A percentile compares a stretch with the other conserved stretches of the same genome.
Evolutionary conservation across 2,329 filamentous ascomycete genomes (phyloP).

Genomic region (Whalleya microplaca): DNA sequence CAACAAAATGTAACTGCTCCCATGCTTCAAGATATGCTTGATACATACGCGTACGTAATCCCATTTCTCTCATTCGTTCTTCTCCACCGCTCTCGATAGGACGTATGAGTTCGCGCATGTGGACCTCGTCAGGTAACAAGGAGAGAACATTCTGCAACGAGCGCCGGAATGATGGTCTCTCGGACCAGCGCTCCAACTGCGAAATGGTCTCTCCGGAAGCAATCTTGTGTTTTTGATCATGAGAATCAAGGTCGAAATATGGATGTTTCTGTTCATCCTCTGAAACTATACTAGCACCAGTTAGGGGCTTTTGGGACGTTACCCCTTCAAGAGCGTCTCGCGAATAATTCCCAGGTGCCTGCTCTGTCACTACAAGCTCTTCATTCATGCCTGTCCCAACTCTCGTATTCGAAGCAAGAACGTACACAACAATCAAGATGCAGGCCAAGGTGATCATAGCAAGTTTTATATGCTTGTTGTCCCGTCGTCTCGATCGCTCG

Average conservation of each 20-base stretch:
- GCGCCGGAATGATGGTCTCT: conserved; percentile 19
- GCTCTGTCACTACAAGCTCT: not conserved
- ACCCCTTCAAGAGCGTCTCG: not conserved
- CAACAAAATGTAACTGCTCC: conserved; percentile 41
- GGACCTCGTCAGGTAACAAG: conserved; percentile 38
- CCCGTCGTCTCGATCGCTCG: conserved; percentile 10
- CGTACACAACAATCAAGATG: not conserved
- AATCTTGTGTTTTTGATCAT: no score
- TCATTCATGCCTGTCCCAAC: not conserved
- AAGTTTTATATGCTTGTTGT: not conserved
- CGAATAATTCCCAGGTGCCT: not conserved
- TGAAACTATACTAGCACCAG: not conserved
- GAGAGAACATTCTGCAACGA: conserved; percentile 32
- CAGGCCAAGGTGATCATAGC: not conserved
- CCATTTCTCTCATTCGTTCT: conserved; percentile 43
- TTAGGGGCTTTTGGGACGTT: not conserved
- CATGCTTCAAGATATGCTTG: conserved; percentile 45
- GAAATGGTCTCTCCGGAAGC: not conserved
- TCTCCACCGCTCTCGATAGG: conserved; percentile 44
- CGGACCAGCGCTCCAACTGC: not conserved
- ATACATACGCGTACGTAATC: conserved; percentile 44
- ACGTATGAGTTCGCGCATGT: conserved; percentile 41
- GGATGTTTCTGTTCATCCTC: not conserved
- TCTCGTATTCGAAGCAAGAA: not conserved
- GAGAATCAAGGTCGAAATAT: no score